phyloP scores from a whole-genome alignment of 371 early-diverging fungal species.

The Batrachochytrium dendrobatidis region DNA sequence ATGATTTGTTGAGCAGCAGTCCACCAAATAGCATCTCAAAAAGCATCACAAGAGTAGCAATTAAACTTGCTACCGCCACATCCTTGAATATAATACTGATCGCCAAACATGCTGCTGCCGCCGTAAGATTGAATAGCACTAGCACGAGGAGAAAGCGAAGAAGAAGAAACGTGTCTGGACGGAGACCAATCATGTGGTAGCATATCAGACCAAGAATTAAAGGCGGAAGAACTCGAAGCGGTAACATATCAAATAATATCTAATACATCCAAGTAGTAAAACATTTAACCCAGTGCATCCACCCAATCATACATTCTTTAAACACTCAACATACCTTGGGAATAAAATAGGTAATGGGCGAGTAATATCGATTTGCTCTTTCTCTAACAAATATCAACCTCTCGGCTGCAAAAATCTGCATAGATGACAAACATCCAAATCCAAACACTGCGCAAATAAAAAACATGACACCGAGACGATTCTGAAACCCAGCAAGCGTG shows the following conservation, averaged over 20 bases:
- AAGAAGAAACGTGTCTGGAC: slow-evolving; percentile 57
- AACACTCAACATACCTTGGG: slow-evolving; percentile 48
- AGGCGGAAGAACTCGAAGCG: slow-evolving; percentile 75
- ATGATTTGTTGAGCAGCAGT: slow-evolving; percentile 70
- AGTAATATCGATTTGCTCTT: slow-evolving; percentile 79
- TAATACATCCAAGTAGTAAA: slow-evolving; percentile 5
- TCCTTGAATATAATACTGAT: slow-evolving; percentile 68
- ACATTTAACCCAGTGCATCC: background rate
- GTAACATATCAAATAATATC: slow-evolving; percentile 70
- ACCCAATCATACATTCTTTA: background rate
- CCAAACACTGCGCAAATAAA: slow-evolving; percentile 76
- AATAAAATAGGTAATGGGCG: slow-evolving; percentile 64
- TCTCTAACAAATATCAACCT: slow-evolving; percentile 74
- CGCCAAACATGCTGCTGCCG: slow-evolving; percentile 69
- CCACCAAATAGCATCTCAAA: slow-evolving; percentile 90
- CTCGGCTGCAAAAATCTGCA: slow-evolving; percentile 64
- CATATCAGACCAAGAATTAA: slow-evolving; percentile 72
- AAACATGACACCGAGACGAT: slow-evolving; percentile 78
- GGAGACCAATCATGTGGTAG: slow-evolving; percentile 84
- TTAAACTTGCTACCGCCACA: slow-evolving; percentile 66
- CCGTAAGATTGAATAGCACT: slow-evolving; percentile 77
- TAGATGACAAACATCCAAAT: slow-evolving; percentile 66
- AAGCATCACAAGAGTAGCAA: slow-evolving; percentile 73
- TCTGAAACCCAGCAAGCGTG: slow-evolving; percentile 79
- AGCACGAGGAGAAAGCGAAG: slow-evolving; percentile 71